Evolutionary conservation across 768 basidiomycete genomes (phyloP), one percentile per base, ranked within the genome.

Genomic region (Naganishia vishniacii): DNA sequence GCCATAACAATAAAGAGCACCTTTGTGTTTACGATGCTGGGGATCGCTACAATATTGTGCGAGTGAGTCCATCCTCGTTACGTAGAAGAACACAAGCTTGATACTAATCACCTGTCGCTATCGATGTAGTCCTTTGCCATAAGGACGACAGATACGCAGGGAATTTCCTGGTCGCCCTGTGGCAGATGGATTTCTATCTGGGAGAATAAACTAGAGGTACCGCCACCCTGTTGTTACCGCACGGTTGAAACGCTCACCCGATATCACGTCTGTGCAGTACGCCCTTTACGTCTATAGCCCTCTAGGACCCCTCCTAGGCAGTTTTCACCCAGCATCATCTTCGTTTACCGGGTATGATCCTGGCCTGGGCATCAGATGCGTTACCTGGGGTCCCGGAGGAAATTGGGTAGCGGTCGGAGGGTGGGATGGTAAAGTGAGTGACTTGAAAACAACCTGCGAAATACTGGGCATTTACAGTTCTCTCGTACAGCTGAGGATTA

Each of bases 1-100:
- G 89, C 23, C 91, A 94, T 74, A 87, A 87, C 69, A 92, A 89
- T 1, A 91, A 87, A 75, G 91, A 94, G 71, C 87, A 86, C 0
- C 73, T 91, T 0, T 89, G 90, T 25, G 79, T 95, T 4, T 95
- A 97, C 73, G 91, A 94, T 71, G 61, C 69, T 2, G 44, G 59
- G 12, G 70, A 68, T 40, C 26, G 29, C 15, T 72, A 70, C 37
- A 51, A 65, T 25, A 62, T 77, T 6, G 41, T 75, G n/a, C 51
- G 74, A 34, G 75, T 77, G 37, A 56, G 72, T 66, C 2, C 7
- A 2, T 25, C n/a, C 16, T 25, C 6, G 7, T 6, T 41, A 11
- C 20, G 2, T 8, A 7, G 8, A 15, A 12, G 23, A 37, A 2
- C 13, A 28, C 20, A 26, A 1, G 3, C n/a, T 15, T 15, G n/a